phyloP scores from a whole-genome alignment of 78 protist genomes.

The Dictyostelium brefeldianum region DNA sequence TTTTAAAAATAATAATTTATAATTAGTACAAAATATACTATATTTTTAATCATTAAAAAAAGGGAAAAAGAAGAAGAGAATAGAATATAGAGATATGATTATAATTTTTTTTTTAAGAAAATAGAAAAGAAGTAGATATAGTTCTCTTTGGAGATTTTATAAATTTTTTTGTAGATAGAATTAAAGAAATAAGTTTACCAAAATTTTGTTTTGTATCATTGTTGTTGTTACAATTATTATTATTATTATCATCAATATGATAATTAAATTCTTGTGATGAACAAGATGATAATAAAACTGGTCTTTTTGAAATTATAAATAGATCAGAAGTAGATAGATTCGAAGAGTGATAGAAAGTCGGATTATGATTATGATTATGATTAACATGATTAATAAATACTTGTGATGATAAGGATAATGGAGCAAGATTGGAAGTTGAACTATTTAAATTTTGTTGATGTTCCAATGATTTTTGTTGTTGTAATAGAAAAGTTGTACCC shows the following conservation, averaged over 20 bases:
- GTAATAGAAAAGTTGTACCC: not conserved
- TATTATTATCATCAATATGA: not conserved
- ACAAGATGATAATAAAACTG: not conserved
- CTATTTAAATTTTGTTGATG: not conserved
- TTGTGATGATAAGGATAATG: slow-evolving; percentile 15
- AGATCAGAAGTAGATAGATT: no score
- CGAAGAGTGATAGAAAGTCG: no score
- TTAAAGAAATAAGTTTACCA: not conserved
- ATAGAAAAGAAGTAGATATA: slow-evolving; percentile 42
- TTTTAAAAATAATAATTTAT: not conserved
- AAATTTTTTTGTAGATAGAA: not conserved
- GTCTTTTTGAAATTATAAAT: not conserved
- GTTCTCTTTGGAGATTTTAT: slow-evolving; percentile 37
- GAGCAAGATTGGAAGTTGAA: not conserved
- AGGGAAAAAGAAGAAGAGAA: not conserved
- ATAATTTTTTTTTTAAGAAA: no score
- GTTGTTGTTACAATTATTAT: not conserved
- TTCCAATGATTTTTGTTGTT: not conserved
- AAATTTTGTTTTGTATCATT: not conserved
- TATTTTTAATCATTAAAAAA: not conserved
- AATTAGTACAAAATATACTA: no score
- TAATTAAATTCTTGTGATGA: not conserved
- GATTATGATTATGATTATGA: no score
- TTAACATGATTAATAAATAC: slow-evolving; percentile 7
- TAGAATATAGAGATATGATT: not conserved